These are phyloP conservation scores for Cyclotella baltica DNA, from an alignment of 108 stramenopile genomes.

Conservation along the genomic window DNA sequence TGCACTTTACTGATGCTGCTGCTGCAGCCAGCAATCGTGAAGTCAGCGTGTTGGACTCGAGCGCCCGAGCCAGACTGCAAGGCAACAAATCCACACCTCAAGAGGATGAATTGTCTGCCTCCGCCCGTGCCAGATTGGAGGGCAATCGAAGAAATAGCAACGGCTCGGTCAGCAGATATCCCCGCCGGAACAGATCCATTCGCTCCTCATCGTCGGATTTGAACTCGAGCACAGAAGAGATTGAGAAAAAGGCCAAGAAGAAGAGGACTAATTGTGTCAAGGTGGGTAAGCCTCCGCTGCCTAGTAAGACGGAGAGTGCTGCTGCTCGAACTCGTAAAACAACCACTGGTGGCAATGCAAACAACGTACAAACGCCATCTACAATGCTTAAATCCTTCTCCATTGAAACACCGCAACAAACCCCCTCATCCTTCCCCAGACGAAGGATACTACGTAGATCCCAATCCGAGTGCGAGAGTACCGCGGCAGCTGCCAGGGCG, in stretches of 20 bases:
- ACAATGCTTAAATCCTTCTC: background rate
- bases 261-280: slow-evolving; percentile 4
- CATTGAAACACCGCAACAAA: background rate
- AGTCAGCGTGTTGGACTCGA: background rate
- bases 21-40: background rate
- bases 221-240: background rate
- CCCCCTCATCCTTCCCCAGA: background rate
- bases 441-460: background rate
- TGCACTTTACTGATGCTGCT: background rate
- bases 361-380: background rate
- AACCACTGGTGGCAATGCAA: background rate
- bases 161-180: background rate
- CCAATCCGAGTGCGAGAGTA: background rate
- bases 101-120: background rate
- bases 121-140: background rate
- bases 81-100: background rate
- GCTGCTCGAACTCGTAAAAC: background rate
- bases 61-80: background rate
- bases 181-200: background rate
- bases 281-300: background rate
- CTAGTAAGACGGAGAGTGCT: background rate
- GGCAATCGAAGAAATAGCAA: background rate
- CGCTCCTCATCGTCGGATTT: background rate
- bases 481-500: background rate
- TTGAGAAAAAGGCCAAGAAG: slow-evolving; percentile 14